Base-by-base conservation (phyloP, 2,329 filamentous ascomycete genomes). In the Escovopsis weberi region DNA sequence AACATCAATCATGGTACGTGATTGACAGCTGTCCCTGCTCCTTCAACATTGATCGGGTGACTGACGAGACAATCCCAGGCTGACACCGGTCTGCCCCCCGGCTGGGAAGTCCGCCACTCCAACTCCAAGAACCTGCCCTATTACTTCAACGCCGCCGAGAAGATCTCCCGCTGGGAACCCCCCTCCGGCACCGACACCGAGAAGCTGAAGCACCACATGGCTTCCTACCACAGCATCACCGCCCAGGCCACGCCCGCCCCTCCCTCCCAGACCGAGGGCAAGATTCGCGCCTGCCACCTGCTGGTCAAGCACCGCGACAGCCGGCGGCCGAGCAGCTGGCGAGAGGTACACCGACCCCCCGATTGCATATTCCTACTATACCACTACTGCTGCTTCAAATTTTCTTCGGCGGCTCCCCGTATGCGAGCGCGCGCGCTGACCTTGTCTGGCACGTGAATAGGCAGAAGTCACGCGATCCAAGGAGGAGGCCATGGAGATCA, bases 71-170 rank as follows among this genome's bases (percentile, higher is more conserved):
- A 19, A 11, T 37, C 30, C 30, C 53, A 82, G 78, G 66, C 74
- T 57, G 82, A 87, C 44, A 80, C 82, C 53, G 89, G 89, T 60
- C 78, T 95, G 49, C 88, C 88, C 48, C 63, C 78, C 40, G 78
- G 80, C 62, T 95, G 89, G 88, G 91, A 96, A 68, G 86, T 98
- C 59, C 86, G 91, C 62, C 86, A 93, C 68, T 94, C 86, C 63
- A 94, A 95, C 70, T 94, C 86, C 64, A 96, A 95, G 71, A 94
- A 94, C 67, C 82, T 96, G 33, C 91, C 91, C 33, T 98, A 98
- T 72, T 98, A 96, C 71, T 96, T 95, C 81, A 93, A 95, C 66
- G 70, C 82, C 38, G 68, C 66, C 52, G 85, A 86, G 49, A 89
- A 88, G 62, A 79, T 86, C 59, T 96, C 91, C 49, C 78, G 85